Percentiles rank a stretch among this genome's conserved stretches.
These are phyloP conservation scores for Erysimum cheiri DNA, from an alignment of 441 rosid species.

Conservation along the genomic window DNA sequence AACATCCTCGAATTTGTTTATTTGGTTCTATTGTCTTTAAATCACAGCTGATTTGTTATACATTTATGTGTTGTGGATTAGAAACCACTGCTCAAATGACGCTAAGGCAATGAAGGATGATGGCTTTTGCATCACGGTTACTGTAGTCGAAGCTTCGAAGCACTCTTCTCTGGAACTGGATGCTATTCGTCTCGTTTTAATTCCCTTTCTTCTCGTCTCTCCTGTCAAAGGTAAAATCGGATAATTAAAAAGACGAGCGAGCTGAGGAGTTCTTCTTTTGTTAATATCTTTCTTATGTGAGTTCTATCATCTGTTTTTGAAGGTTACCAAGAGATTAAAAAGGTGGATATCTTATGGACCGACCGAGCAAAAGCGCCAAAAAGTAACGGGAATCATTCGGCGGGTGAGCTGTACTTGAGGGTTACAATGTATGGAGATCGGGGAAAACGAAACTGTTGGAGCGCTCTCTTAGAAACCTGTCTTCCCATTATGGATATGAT, in stretches of 20 bases:
- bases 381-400: conserved; percentile 30
- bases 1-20: conserved; percentile 23
- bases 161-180: conserved; percentile 49
- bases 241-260: background rate
- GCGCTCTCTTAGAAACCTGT: conserved; percentile 65
- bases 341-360: conserved; percentile 85
- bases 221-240: conserved; percentile 72
- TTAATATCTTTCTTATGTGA: conserved; percentile 24
- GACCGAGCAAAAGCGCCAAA: conserved; percentile 56
- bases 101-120: conserved; percentile 55
- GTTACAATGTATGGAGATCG: conserved; percentile 65
- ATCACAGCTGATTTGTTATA: conserved; percentile 31
- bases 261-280: conserved; percentile 15
- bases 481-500: conserved; percentile 75
- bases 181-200: conserved; percentile 54
- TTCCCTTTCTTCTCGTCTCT: conserved; percentile 78
- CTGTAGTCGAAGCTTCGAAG: conserved; percentile 55
- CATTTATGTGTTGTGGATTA: conserved; percentile 20
- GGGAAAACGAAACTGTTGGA: conserved; percentile 66
- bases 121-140: conserved; percentile 68
- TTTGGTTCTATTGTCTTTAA: no score
- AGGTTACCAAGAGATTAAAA: conserved; percentile 82
- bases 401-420: conserved; percentile 84
- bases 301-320: conserved; percentile 36
- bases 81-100: conserved; percentile 42